Base-by-base conservation (phyloP, 1,139 yeast species). In the Arxiozyma telluris region DNA sequence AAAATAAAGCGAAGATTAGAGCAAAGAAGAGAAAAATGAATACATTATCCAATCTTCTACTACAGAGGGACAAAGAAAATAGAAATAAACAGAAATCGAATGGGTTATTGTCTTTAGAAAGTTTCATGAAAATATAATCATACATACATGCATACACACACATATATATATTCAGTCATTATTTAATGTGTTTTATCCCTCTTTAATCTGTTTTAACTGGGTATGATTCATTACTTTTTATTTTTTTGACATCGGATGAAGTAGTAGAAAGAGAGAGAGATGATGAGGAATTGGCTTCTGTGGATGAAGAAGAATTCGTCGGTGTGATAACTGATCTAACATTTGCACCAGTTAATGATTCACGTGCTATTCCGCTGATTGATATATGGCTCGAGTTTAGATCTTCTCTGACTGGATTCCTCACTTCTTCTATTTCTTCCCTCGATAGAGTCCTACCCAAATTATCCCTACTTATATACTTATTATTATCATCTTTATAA, bases 51-150 rank as follows among this genome's bases (percentile, higher is more conserved):
- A 67, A 57, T 51, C 62, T 81, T 59, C 65, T 81, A 44, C 72
- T 70, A 41, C 70, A 71, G 55, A 80, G 78, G 66, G 76, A 73
- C 59, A 71, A 74, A 53, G 73, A 71, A 49, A 72, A 74, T 50
- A 65, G 63, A 22, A 64, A 65, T 49, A 67, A 67, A 53, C 68
- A 61, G 7, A 51, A 43, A 12, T 46, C 50, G 9, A 55, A 66
- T 27, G 64, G 69, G 30, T 64, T 78, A 1, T 65, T 80, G 51
- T 75, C 76, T 59, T 67, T 81, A 38, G 76, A 76, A 72, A 81
- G 78, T 55, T 80, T 80, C 57, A 73, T 78, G 76, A 69, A 70
- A 43, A 57, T 54, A 30, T 60, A 49, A 54, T 17, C 38, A 17
- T 23, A 4, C 47, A 23, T 44, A n/a, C 18, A 44, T 44, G n/a